Evolutionary conservation across 208 protist species (phyloP).

Genomic region (Crithidia thermophila): DNA sequence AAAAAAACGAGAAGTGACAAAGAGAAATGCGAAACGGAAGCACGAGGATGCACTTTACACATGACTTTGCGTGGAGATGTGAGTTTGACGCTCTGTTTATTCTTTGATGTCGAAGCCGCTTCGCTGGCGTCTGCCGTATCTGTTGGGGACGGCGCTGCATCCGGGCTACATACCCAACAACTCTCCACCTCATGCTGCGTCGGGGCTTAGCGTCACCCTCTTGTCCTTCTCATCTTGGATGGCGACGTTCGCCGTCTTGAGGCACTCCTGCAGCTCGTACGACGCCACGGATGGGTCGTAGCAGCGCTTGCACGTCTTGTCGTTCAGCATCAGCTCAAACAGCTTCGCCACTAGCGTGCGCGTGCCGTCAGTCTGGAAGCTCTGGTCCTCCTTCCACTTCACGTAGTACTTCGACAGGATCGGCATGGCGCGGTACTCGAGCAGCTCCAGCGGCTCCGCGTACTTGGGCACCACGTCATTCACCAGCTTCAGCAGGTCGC

Average conservation of each 20-base stretch:
- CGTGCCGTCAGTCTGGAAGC: slow-evolving; percentile 81
- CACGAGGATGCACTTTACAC: no score
- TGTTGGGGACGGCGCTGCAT: no score
- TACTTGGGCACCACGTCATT: slow-evolving; percentile 60
- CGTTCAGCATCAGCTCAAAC: slow-evolving; percentile 78
- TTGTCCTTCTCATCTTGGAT: slow-evolving; percentile 51
- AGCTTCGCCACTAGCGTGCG: slow-evolving; percentile 57
- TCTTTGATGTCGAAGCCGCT: no score
- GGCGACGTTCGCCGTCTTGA: slow-evolving; percentile 67
- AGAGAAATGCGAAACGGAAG: no score
- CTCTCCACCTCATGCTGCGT: not conserved
- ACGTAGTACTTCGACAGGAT: slow-evolving; percentile 88
- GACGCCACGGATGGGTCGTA: slow-evolving; percentile 84
- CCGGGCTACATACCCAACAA: no score
- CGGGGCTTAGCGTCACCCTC: slow-evolving; percentile 4
- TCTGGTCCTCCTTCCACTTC: slow-evolving; percentile 72
- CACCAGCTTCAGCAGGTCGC: slow-evolving; percentile 63
- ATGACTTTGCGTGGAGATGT: no score
- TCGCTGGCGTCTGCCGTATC: no score
- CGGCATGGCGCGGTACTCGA: slow-evolving; percentile 88
- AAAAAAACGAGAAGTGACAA: no score
- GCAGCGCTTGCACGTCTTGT: slow-evolving; percentile 79
- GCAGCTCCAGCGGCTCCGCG: slow-evolving; percentile 67
- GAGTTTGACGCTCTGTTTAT: no score
- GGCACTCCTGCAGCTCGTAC: slow-evolving; percentile 81